A percentile compares a stretch with the other conserved stretches of the same genome.
Evolutionary conservation across 2,329 filamentous ascomycete genomes (phyloP).

Genomic region (Trematosphaeria pertusa): DNA sequence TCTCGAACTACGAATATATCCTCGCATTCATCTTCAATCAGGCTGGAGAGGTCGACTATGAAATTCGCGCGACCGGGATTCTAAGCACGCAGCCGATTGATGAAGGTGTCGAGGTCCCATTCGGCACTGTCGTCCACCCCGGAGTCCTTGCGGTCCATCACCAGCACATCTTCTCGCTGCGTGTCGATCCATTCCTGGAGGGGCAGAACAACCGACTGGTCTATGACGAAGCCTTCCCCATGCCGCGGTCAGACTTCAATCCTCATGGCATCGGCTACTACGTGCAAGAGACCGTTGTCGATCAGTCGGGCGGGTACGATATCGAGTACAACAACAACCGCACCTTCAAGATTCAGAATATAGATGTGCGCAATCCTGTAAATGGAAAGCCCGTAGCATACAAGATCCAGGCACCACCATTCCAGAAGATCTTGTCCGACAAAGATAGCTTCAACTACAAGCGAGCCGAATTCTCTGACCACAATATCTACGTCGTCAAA

Average conservation of each 20-base stretch:
- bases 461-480: slow-evolving; percentile 65
- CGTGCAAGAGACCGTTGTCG: slow-evolving; percentile 55
- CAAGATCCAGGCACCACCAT: slow-evolving; percentile 58
- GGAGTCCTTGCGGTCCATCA: slow-evolving; percentile 74
- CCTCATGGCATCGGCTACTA: slow-evolving; percentile 62
- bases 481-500: slow-evolving; percentile 65
- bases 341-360: slow-evolving; percentile 59
- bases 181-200: slow-evolving; percentile 58
- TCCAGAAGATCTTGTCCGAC: slow-evolving; percentile 61
- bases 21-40: slow-evolving; percentile 76
- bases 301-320: slow-evolving; percentile 59
- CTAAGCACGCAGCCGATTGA: slow-evolving; percentile 72
- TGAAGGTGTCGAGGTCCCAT: slow-evolving; percentile 67
- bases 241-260: slow-evolving; percentile 64
- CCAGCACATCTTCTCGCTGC: slow-evolving; percentile 74
- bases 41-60: slow-evolving; percentile 70
- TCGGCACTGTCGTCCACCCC: slow-evolving; percentile 72
- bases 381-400: slow-evolving; percentile 58
- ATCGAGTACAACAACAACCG: slow-evolving; percentile 54
- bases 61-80: slow-evolving; percentile 73
- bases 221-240: slow-evolving; percentile 63
- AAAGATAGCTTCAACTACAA: slow-evolving; percentile 63
- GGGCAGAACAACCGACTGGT: slow-evolving; percentile 54
- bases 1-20: slow-evolving; percentile 77
- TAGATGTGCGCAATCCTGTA: slow-evolving; percentile 53